phyloP scores from a whole-genome alignment of 2,329 filamentous ascomycete genomes.

The Akanthomyces uredinophilus region DNA sequence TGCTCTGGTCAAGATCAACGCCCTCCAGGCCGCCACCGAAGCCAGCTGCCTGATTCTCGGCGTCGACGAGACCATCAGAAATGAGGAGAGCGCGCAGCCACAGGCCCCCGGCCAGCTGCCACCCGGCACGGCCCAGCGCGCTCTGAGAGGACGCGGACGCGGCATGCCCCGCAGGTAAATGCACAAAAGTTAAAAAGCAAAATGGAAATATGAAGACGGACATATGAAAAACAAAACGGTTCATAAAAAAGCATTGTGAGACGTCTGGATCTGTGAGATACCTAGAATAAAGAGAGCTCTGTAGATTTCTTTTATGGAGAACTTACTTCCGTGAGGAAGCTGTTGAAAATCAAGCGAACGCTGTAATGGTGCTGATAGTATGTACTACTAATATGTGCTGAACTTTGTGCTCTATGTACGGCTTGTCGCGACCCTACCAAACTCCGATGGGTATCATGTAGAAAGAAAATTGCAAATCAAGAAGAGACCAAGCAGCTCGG shows the following conservation, averaged over 20 bases:
- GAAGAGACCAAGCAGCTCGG: neutral
- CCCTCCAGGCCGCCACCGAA: conserved; percentile 92
- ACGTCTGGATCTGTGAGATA: conserved; percentile 34
- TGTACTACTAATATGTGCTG: neutral
- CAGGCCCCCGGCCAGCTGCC: conserved; percentile 75
- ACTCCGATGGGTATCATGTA: conserved; percentile 4
- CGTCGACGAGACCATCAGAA: conserved; percentile 97
- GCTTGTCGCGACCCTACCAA: neutral
- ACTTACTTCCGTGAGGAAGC: neutral
- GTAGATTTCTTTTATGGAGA: conserved; percentile 11
- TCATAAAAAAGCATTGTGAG: conserved; percentile 16
- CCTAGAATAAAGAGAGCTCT: conserved; percentile 23
- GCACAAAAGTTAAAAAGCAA: conserved; percentile 8
- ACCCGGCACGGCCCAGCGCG: conserved; percentile 81
- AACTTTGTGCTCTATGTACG: neutral
- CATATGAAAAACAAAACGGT: conserved; percentile 18
- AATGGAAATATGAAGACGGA: conserved; percentile 14
- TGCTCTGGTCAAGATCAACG: conserved; percentile 92
- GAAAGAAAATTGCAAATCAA: neutral
- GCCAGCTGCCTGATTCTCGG: conserved; percentile 91
- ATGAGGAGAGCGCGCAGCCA: conserved; percentile 84
- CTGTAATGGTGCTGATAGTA: neutral
- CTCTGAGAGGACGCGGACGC: conserved; percentile 74
- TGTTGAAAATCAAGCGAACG: neutral
- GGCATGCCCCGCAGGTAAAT: conserved; percentile 80